phyloP scores from a whole-genome alignment of 176 grass and related monocot species.

The Aegilops speltoides region DNA sequence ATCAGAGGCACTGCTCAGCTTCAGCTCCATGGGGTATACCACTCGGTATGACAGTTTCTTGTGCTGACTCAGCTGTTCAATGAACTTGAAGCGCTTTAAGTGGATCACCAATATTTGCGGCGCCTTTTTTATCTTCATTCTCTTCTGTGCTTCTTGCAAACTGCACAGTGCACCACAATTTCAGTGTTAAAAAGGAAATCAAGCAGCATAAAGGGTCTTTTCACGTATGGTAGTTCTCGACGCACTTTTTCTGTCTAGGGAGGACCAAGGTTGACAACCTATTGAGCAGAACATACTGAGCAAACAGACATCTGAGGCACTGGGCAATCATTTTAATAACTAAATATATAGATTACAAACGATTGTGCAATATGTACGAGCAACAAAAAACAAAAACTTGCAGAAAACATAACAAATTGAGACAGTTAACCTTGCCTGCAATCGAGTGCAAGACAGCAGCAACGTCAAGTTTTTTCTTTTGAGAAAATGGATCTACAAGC shows the following conservation, averaged over 20 bases:
- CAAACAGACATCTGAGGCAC: not conserved
- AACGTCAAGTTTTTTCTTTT: not conserved
- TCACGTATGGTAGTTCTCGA: not conserved
- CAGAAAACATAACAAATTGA: not conserved
- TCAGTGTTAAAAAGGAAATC: conserved; percentile 10
- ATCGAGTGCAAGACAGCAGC: not conserved
- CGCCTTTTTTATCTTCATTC: conserved; percentile 91
- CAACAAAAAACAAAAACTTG: not conserved
- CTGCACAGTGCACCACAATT: conserved; percentile 33
- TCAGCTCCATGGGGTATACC: conserved; percentile 85
- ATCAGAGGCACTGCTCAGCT: conserved; percentile 60
- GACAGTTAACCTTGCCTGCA: not conserved
- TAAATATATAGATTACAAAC: not conserved
- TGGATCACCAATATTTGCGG: conserved; percentile 84
- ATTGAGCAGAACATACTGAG: not conserved
- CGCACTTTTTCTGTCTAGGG: not conserved
- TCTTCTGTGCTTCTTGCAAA: conserved; percentile 92
- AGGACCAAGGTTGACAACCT: not conserved
- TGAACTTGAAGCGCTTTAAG: conserved; percentile 88
- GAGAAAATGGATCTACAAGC: not conserved
- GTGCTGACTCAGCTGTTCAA: conserved; percentile 78
- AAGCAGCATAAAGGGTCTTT: conserved; percentile 18
- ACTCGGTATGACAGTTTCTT: conserved; percentile 91
- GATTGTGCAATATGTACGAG: not conserved
- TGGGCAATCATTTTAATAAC: not conserved